A percentile compares a stretch with the other conserved stretches of the same genome.
These are phyloP conservation scores for Gossypium longicalyx DNA, from an alignment of 345 rosid species.

Conservation along the genomic window DNA sequence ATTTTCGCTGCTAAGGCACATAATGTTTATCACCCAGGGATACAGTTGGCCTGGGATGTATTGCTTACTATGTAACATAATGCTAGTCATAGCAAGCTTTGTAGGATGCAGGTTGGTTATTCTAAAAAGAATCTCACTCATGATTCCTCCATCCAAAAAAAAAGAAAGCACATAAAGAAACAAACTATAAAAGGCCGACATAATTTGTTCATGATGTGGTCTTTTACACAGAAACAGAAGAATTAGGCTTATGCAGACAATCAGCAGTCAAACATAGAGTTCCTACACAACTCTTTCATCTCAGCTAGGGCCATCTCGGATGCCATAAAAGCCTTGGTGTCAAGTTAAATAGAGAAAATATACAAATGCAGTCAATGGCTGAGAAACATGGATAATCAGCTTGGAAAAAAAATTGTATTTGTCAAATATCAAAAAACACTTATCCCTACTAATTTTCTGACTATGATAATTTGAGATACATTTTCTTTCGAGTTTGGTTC, in stretches of 20 bases:
- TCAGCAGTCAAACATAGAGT: background rate
- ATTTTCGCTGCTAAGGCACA: background rate
- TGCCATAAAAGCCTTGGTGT: background rate
- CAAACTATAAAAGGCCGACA: background rate
- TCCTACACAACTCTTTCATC: background rate
- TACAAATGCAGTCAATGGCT: background rate
- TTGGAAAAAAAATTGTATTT: background rate
- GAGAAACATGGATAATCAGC: background rate
- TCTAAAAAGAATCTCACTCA: background rate
- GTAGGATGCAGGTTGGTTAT: background rate
- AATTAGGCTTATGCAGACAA: background rate
- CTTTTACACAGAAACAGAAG: background rate
- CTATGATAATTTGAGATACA: background rate
- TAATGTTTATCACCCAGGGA: background rate
- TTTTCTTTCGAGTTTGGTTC: background rate
- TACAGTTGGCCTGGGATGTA: background rate
- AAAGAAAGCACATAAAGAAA: background rate
- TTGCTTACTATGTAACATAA: background rate
- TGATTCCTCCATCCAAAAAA: background rate
- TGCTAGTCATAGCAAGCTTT: background rate
- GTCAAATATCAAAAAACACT: background rate
- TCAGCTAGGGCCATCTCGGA: background rate
- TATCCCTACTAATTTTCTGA: background rate
- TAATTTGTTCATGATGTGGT: background rate
- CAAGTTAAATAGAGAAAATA: background rate